Percentiles rank a stretch among this genome's conserved stretches.
These are phyloP conservation scores for Teunomyces funiuensis DNA, from an alignment of 805 yeast species.

Conservation along the genomic window DNA sequence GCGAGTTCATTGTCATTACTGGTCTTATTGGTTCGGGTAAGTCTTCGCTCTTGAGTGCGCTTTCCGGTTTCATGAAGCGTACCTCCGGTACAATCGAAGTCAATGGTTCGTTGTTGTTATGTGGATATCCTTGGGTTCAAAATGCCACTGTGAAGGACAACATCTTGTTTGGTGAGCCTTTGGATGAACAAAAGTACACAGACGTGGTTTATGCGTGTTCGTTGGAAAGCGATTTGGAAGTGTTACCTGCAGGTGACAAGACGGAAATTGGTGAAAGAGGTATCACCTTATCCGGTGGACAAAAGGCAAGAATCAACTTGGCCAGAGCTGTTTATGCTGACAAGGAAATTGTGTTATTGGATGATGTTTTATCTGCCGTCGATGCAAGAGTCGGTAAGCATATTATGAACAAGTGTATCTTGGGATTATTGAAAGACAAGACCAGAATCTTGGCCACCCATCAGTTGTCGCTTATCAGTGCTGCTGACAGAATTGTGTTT, in stretches of 20 bases:
- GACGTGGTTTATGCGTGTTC: slow-evolving; percentile 65
- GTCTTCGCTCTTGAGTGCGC: slow-evolving; percentile 66
- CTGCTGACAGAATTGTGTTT: slow-evolving; percentile 70
- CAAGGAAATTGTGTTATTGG: slow-evolving; percentile 65
- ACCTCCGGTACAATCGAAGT: slow-evolving; percentile 50
- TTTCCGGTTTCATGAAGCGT: slow-evolving; percentile 69
- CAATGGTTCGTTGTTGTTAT: slow-evolving; percentile 51
- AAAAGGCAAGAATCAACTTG: slow-evolving; percentile 75
- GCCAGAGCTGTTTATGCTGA: slow-evolving; percentile 79
- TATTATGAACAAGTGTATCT: slow-evolving; percentile 66
- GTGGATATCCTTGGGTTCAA: slow-evolving; percentile 83
- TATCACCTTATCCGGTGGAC: slow-evolving; percentile 85
- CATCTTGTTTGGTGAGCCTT: slow-evolving; percentile 64
- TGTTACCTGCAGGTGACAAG: slow-evolving; percentile 70
- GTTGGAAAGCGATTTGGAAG: slow-evolving; percentile 59
- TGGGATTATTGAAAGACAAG: slow-evolving; percentile 53
- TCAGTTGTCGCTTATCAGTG: slow-evolving; percentile 67
- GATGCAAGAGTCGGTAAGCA: slow-evolving; percentile 86
- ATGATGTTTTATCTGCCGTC: slow-evolving; percentile 82
- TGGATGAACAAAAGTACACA: slow-evolving; percentile 50
- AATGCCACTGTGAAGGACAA: slow-evolving; percentile 77
- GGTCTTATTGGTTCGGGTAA: slow-evolving; percentile 86
- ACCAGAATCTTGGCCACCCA: slow-evolving; percentile 84
- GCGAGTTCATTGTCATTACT: slow-evolving; percentile 73
- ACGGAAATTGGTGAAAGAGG: slow-evolving; percentile 88